phyloP scores from a whole-genome alignment of 768 basidiomycete species.

The Rhizopogon rudus region DNA sequence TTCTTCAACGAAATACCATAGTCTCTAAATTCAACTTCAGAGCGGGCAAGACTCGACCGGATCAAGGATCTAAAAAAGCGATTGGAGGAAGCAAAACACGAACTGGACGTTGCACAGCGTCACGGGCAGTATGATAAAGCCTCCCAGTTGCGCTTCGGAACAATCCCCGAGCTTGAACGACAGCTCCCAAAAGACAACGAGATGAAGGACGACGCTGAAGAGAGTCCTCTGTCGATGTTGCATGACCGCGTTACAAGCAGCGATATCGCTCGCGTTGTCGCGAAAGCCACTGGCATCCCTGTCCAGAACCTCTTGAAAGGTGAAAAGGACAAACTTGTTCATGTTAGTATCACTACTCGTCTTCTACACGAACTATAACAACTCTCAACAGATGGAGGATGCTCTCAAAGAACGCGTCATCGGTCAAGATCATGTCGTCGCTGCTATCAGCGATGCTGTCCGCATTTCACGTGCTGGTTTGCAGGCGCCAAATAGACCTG shows the following conservation, averaged over 20 bases:
- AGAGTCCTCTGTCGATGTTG: conserved; percentile 55
- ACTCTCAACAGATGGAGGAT: conserved; percentile 74
- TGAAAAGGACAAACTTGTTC: conserved; percentile 83
- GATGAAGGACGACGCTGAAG: conserved; percentile 36
- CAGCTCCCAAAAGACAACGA: conserved; percentile 58
- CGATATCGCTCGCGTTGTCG: conserved; percentile 86
- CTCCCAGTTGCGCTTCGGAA: conserved; percentile 76
- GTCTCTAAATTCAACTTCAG: conserved; percentile 26
- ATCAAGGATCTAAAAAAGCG: conserved; percentile 70
- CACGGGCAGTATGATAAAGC: conserved; percentile 85
- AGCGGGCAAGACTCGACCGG: conserved; percentile 61
- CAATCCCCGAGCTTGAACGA: conserved; percentile 75
- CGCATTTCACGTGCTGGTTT: conserved; percentile 90
- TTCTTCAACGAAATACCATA: not conserved
- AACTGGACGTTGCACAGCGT: conserved; percentile 84
- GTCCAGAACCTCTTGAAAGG: conserved; percentile 86
- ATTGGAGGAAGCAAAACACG: conserved; percentile 79
- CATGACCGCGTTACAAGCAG: conserved; percentile 86
- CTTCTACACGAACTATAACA: not conserved
- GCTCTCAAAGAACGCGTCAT: conserved; percentile 69
- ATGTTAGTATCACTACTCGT: conserved; percentile 45
- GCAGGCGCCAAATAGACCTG: conserved; percentile 82
- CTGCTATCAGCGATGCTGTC: conserved; percentile 84
- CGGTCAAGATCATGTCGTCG: conserved; percentile 87
- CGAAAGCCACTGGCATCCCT: conserved; percentile 86